Percentiles rank a stretch among this genome's conserved stretches.
phyloP scores from a whole-genome alignment of 306 rosid genomes.

The Malus sieversii region DNA sequence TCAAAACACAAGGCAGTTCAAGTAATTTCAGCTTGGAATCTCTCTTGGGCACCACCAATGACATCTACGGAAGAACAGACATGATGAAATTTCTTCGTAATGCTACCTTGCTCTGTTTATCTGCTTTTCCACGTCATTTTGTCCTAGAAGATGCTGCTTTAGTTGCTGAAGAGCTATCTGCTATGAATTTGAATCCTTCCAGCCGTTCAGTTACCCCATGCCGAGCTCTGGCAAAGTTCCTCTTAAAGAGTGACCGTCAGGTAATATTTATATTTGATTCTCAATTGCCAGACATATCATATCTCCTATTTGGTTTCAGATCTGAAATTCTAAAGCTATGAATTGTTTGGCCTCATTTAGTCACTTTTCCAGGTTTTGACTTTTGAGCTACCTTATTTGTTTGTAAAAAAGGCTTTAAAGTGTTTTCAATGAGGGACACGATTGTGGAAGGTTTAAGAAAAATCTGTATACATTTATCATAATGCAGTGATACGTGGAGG shows the following conservation, averaged over 20 bases:
- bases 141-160: constrained; percentile 77
- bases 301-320: neutral
- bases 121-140: constrained; percentile 72
- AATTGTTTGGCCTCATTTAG: neutral
- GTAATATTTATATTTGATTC: constrained; percentile 30
- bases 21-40: constrained; percentile 47
- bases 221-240: constrained; percentile 70
- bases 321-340: neutral
- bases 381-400: neutral
- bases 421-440: neutral
- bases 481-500: neutral
- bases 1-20: constrained; percentile 33
- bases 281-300: neutral
- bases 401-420: neutral
- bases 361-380: neutral
- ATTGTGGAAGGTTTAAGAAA: neutral
- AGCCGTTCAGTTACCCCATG: constrained; percentile 61
- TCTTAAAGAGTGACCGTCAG: constrained; percentile 82
- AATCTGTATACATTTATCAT: neutral
- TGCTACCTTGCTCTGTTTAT: constrained; percentile 63
- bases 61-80: constrained; percentile 39
- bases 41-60: constrained; percentile 38
- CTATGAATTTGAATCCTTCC: constrained; percentile 44
- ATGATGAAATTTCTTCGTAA: constrained; percentile 75
- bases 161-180: constrained; percentile 72